Conservation (phyloP, 345 rosid species). For the Populus tremula region DNA sequence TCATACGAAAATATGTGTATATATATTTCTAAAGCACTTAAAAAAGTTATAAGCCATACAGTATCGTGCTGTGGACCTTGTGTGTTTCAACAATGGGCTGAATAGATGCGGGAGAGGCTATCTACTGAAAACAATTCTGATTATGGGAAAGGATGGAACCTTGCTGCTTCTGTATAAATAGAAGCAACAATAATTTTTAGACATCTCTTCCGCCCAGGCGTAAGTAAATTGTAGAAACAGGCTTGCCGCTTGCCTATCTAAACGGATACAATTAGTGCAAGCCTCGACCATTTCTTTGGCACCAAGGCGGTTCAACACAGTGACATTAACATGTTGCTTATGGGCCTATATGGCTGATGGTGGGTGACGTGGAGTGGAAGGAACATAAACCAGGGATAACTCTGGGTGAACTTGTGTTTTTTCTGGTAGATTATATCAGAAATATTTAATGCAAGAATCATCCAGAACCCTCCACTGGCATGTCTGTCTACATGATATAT, state of each 20-base stretch:
- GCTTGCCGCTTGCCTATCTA: background rate
- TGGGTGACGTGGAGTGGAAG: background rate
- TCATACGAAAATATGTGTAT: background rate
- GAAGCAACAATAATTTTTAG: background rate
- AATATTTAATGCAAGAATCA: too few relatives aligned
- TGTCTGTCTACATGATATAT: too few relatives aligned
- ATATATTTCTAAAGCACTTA: background rate
- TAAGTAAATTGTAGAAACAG: background rate
- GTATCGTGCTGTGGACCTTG: background rate
- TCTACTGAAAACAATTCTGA: background rate
- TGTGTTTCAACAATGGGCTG: background rate
- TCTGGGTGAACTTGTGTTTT: background rate
- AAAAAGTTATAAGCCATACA: background rate
- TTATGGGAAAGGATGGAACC: background rate
- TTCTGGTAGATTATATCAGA: background rate
- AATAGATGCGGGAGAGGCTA: background rate
- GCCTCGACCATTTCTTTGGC: background rate
- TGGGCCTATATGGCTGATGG: background rate
- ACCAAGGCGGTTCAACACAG: background rate
- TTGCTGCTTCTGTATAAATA: background rate
- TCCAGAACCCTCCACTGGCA: too few relatives aligned
- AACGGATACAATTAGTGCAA: background rate
- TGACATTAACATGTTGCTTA: background rate
- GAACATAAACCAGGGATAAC: slow-evolving; percentile 7
- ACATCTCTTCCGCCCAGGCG: background rate